Evolutionary conservation across 2,329 filamentous ascomycete genomes (phyloP).

Genomic region (Penicillium sp.): DNA sequence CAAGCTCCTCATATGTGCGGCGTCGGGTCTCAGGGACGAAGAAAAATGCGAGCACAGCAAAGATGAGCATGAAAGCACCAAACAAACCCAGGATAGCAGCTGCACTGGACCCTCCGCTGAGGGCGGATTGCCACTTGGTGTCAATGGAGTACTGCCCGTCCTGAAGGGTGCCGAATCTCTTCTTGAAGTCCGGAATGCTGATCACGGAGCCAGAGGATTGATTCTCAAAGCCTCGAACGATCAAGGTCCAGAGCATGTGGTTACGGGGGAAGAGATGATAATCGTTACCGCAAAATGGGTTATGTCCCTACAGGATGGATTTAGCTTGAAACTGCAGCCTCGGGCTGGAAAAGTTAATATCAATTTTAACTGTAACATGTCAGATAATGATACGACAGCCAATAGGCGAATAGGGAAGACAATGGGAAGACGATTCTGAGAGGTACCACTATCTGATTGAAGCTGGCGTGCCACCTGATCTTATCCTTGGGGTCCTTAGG

Average conservation of each 20-base stretch:
- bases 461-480: too few relatives aligned
- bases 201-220: conserved; percentile 1
- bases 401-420: too few relatives aligned
- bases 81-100: conserved; percentile 11
- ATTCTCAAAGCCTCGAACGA: conserved; percentile 2
- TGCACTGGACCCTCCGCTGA: not conserved
- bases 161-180: not conserved
- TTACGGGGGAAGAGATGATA: not conserved
- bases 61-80: not conserved
- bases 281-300: not conserved
- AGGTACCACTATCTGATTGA: too few relatives aligned
- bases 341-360: too few relatives aligned
- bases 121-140: not conserved
- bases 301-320: too few relatives aligned
- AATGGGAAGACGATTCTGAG: accelerated
- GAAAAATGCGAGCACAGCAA: not conserved
- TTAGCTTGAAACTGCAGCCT: too few relatives aligned
- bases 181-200: conserved; percentile 2
- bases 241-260: not conserved
- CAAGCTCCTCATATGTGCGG: conserved; percentile 3
- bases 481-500: too few relatives aligned
- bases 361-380: too few relatives aligned
- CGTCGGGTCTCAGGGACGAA: not conserved
- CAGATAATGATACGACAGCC: too few relatives aligned
- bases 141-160: not conserved